Conservation (phyloP, 768 basidiomycete genomes). For the Artomyces pyxidatus region DNA sequence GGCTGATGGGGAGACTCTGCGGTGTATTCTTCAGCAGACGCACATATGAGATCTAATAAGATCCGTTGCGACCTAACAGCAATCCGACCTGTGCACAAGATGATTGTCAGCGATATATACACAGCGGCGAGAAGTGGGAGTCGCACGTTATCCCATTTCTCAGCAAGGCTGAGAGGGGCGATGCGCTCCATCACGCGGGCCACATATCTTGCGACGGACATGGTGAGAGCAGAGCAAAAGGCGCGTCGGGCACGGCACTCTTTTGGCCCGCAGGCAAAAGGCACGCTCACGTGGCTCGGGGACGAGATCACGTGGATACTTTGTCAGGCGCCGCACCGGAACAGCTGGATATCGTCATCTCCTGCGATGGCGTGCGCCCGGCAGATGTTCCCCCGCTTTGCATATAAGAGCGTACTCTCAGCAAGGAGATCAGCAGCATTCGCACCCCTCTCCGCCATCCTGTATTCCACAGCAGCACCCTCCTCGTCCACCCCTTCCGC, state of each 20-base stretch:
- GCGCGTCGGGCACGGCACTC: too few species aligned
- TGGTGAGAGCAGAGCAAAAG: background rate
- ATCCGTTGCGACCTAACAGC: slow-evolving; percentile 22
- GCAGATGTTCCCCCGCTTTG: background rate
- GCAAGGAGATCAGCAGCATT: slow-evolving; percentile 10
- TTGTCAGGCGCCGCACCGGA: background rate
- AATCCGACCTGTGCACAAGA: slow-evolving; percentile 21
- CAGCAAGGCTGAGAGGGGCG: slow-evolving; percentile 80
- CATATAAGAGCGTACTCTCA: slow-evolving; percentile 7
- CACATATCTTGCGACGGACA: slow-evolving; percentile 41
- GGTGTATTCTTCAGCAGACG: background rate
- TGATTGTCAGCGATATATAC: too few species aligned
- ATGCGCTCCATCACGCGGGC: slow-evolving; percentile 72
- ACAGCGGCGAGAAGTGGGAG: background rate
- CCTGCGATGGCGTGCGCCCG: background rate
- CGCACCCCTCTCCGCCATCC: slow-evolving; percentile 18
- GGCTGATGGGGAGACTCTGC: slow-evolving; percentile 29
- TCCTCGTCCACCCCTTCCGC: slow-evolving; percentile 27
- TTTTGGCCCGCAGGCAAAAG: too few species aligned
- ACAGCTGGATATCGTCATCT: background rate
- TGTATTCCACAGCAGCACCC: slow-evolving; percentile 16
- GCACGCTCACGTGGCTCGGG: background rate
- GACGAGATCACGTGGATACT: background rate
- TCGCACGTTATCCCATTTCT: slow-evolving; percentile 87
- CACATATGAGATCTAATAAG: background rate